Conservation (phyloP, 148 eudicot genomes). For the Fagopyrum tataricum region DNA sequence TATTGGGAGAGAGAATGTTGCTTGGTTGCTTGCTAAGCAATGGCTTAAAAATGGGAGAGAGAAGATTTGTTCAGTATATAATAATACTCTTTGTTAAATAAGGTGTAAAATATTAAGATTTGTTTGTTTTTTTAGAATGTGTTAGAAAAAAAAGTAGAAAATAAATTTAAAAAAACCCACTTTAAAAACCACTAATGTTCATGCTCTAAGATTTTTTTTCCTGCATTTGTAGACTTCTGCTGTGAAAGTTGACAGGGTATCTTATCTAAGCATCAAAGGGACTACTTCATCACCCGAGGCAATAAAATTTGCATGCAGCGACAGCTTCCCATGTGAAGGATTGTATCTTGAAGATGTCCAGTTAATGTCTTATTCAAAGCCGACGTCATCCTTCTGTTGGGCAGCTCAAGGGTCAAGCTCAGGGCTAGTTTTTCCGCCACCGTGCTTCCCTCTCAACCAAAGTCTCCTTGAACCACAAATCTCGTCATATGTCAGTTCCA, state of each 20-base stretch:
- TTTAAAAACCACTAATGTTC: too few species aligned
- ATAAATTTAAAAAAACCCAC: too few species aligned
- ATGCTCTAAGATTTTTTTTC: background rate
- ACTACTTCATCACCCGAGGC: conserved; percentile 78
- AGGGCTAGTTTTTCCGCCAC: conserved; percentile 54
- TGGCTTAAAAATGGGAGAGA: too few species aligned
- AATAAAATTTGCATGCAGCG: conserved; percentile 72
- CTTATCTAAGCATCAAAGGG: conserved; percentile 62
- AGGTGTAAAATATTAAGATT: too few species aligned
- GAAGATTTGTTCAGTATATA: too few species aligned
- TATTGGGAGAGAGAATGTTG: too few species aligned
- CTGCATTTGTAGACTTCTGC: conserved; percentile 45
- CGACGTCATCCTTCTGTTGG: conserved; percentile 70
- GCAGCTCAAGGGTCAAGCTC: conserved; percentile 66
- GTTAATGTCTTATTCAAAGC: conserved; percentile 31
- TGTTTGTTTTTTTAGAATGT: too few species aligned
- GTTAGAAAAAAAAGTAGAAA: too few species aligned
- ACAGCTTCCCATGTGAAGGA: conserved; percentile 54
- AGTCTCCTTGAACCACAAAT: conserved; percentile 21
- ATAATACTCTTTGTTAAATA: too few species aligned
- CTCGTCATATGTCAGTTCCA: background rate
- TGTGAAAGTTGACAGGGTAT: conserved; percentile 46
- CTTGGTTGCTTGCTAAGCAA: too few species aligned
- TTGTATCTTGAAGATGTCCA: conserved; percentile 67
- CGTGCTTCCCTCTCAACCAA: conserved; percentile 38